Base-by-base conservation (phyloP, 2,329 filamentous ascomycete species). In the Ascochyta lentis region DNA sequence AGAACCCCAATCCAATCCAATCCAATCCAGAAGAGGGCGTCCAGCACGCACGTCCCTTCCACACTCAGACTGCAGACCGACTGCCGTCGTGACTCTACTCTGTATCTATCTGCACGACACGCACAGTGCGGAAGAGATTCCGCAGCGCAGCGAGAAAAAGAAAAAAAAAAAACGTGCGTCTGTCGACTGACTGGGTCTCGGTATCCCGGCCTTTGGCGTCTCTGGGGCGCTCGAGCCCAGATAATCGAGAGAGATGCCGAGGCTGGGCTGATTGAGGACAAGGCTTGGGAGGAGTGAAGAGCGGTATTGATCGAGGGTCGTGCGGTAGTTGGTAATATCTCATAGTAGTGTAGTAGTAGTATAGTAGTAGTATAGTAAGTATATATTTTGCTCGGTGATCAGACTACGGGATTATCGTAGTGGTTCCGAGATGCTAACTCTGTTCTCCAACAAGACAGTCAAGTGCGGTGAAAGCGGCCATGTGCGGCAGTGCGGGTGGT, bases 401-500 rank as follows among this genome's bases (percentile, higher is more conserved):
- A 24, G 33, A 38, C 46, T 50, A 35, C 48, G 47, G 39, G 22
- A 19, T 16, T 19, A 42, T 16, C 47, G 38, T 38, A 48, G 42
- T 33, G 31, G 12, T 47, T 43, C 42, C 42, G 43, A 48, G 48
- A 31, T 13, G n/a, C 40, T 39, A 33, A 13, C 33, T 39, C 19
- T 48, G 19, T 29, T 6, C 27, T n/a, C 38, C 29, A 19, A 34
- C 8, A 31, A 24, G 31, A 24, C n/a, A 31, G 19, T 26, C 2
- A 23, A 35, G 22, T 24, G 31, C 34, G 27, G n/a, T 33, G 40
- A 51, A 39, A 48, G 26, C 6, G 24, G 53, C 53, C 48, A 46
- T 50, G 41, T 31, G 43, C 16, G 43, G 48, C 48, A 27, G 37
- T 56, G 54, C 49, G 33, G 39, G 43, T 44, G 54, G 49, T 52